Evolutionary conservation across 2,329 filamentous ascomycete genomes (phyloP), one percentile per base, ranked within the genome.

Genomic region (Trichoderma asperellum): DNA sequence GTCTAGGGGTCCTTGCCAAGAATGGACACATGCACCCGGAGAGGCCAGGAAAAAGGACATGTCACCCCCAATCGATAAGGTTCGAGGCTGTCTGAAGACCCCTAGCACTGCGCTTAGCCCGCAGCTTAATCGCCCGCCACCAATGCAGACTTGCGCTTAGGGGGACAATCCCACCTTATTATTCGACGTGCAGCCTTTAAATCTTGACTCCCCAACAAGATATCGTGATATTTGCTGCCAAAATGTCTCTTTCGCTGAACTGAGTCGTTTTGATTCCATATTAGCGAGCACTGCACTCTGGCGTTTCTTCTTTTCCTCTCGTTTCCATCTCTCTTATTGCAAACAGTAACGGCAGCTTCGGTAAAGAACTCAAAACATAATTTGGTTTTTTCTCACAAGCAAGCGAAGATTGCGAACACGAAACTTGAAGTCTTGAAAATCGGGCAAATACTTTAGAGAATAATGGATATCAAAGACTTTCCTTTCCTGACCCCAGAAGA

Each of bases 401-500:
- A 27, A 43, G 32, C 47, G 40, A 49, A 8, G 53, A 2, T 7
- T 32, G 49, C 24, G 16, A 14, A 18, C 24, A 37, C 29, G n/a
- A n/a, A 49, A 21, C 8, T 18, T 0, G 14, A 32, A 18, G 24
- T 6, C 18, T n/a, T 16, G 12, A 49, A 21, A 21, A 35, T 18
- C 14, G 24, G 7, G n/a, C 5, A 11, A 5, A 49, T 49, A n/a
- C 18, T 3, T n/a, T 18, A n/a, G 24, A 32, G 66, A 29, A 70
- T 32, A 56, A 81, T 81, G 78, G 81, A 81, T 14, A 85, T 87
- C 74, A 73, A 78, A 69, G 80, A 83, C 62, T 93, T 90, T 75
- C 91, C 91, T 7, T 87, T 85, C 70, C 83, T 93, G 34, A 85
- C 80, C 12, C 75, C 80, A 12, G 84, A 87, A 52, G 90, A 92